Conservation (phyloP, 768 basidiomycete species). For the Russula foetens region DNA sequence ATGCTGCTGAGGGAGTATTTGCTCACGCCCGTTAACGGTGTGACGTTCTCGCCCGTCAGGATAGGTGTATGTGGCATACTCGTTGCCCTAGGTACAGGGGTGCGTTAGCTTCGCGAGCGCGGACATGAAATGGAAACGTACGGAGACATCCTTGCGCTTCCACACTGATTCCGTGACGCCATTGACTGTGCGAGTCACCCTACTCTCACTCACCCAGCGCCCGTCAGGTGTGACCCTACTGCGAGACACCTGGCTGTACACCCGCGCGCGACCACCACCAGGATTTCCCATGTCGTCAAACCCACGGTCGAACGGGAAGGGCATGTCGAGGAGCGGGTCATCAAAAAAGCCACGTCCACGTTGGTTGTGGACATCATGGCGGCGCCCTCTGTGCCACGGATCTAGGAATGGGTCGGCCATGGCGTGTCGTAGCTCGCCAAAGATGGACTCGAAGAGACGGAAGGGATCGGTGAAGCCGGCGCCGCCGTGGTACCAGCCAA, state of each 20-base stretch:
- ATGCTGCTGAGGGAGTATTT: constrained; percentile 16
- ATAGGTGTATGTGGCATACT: constrained; percentile 56
- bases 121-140: constrained; percentile 23
- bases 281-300: constrained; percentile 15
- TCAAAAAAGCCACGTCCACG: constrained; percentile 6
- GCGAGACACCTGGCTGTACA: constrained; percentile 26
- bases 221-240: constrained; percentile 31
- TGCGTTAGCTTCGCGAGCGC: constrained; percentile 8
- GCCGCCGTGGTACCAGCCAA: constrained; percentile 36
- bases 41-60: constrained; percentile 59
- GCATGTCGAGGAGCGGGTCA: constrained; percentile 5
- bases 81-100: constrained; percentile 50
- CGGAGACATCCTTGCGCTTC: constrained; percentile 50
- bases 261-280: constrained; percentile 5
- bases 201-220: constrained; percentile 44
- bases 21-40: constrained; percentile 61
- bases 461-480: constrained; percentile 68
- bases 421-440: constrained; percentile 31
- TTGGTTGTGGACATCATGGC: not conserved
- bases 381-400: constrained; percentile 10
- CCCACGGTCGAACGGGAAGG: constrained; percentile 7
- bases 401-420: constrained; percentile 31
- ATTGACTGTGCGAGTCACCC: constrained; percentile 49
- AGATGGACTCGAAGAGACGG: constrained; percentile 62
- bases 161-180: constrained; percentile 55